Conservation (phyloP, 345 rosid genomes). For the Bruguiera sexangula region DNA sequence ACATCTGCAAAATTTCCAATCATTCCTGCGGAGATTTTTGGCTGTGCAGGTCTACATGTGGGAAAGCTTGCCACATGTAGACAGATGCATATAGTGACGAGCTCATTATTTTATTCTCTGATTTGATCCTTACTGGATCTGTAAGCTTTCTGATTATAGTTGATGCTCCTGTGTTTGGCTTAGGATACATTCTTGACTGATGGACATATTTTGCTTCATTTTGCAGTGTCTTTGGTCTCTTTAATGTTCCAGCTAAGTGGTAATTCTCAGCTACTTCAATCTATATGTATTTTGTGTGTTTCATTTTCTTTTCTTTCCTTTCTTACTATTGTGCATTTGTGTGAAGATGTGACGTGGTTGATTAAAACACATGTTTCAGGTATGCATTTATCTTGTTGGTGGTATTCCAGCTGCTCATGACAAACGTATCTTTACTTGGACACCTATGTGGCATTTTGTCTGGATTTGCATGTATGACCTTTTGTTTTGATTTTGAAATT, state of each 20-base stretch:
- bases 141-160: background rate
- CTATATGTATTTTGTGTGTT: background rate
- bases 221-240: conserved; percentile 95
- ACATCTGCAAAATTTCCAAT: background rate
- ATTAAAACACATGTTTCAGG: conserved; percentile 43
- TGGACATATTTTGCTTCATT: conserved; percentile 14
- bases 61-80: background rate
- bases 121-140: background rate
- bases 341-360: conserved; percentile 9
- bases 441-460: conserved; percentile 95
- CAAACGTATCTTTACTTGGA: conserved; percentile 92
- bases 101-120: background rate
- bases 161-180: background rate
- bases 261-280: conserved; percentile 32
- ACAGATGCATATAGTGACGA: background rate
- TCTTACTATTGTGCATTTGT: conserved; percentile 4
- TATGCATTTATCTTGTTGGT: conserved; percentile 81
- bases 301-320: conserved; percentile 4
- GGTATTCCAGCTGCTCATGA: conserved; percentile 79
- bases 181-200: background rate
- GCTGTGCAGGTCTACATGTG: background rate
- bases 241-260: conserved; percentile 92
- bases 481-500: conserved; percentile 10
- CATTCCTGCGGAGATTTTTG: background rate
- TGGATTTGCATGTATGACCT: conserved; percentile 80